Base-by-base conservation (phyloP, 345 rosid species). In the Combretum micranthum region DNA sequence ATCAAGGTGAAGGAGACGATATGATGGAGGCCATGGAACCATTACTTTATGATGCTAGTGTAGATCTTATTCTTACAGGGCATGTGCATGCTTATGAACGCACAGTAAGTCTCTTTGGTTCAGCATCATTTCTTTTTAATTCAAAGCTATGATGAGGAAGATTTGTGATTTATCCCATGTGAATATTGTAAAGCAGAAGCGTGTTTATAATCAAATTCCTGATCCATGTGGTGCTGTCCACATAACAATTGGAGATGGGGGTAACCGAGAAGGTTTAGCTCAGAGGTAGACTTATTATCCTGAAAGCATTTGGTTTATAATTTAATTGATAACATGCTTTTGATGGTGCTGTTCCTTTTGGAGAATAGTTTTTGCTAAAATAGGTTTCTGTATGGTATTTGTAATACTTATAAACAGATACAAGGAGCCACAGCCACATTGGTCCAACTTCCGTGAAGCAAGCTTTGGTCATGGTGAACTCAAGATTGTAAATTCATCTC, bases 21-120 rank as follows among this genome's bases (percentile, higher is more conserved):
- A 93, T 93, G 97, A 87, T 82, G 94, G 80, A 59, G 58, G 74
- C 77, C 61, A 80, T 87, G 91, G 99, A 93, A 77, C 92, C 92
- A 44, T 68, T 93, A 70, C 82, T 93, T 39, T 75, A 82, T 66
- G 84, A 86, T 25, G 91, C 90, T 60, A 65, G 85, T 53, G 97
- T 79, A 32, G 99, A 93, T 70, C 42, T 93, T 4, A 71, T 87
- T 42, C 64, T 93, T 19, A 74, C 96, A 42, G 99, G 99, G 15
- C 96, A 89, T 61, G 97, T 93, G 44, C 99, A 93, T 82, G 96
- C 99, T 64, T 93, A 93, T 57, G 99, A 93, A 75, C 88, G 90
- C 62, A 56, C 91, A 63, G 99, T 93, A 77, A 59, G 80, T 14
- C 22, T 50, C 50, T 53, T 15, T 13, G 4, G 46, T 47, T 21